phyloP scores from a whole-genome alignment of 192 early-diverging fungal species.

The Lunasporangiospora selenospora region DNA sequence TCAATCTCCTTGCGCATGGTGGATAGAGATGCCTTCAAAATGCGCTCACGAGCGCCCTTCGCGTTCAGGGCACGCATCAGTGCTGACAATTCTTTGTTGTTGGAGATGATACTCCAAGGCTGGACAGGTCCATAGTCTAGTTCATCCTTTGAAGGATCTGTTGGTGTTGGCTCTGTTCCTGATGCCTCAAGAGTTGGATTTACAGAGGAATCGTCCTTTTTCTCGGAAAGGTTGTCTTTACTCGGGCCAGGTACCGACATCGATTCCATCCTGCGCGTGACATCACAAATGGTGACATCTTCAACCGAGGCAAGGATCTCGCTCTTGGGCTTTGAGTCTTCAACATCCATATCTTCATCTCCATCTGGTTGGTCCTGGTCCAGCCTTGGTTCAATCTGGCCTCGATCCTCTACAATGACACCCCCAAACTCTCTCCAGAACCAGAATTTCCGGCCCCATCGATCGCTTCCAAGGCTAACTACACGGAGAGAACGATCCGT shows the following conservation, averaged over 20 bases:
- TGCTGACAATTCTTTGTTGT: constrained; percentile 29
- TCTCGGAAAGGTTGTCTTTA: constrained; percentile 3
- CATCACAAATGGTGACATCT: constrained; percentile 20
- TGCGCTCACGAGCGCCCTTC: constrained; percentile 29
- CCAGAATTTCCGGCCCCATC: constrained; percentile 48
- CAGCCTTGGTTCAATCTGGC: constrained; percentile 14
- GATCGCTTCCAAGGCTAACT: constrained; percentile 33
- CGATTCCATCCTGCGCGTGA: constrained; percentile 30
- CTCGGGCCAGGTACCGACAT: constrained; percentile 28
- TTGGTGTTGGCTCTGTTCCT: background rate
- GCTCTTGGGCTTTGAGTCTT: background rate
- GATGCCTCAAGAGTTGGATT: background rate
- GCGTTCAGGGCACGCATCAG: constrained; percentile 33
- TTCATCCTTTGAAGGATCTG: constrained; percentile 11
- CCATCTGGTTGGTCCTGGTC: background rate
- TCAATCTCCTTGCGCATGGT: constrained; percentile 43
- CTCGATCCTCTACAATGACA: constrained; percentile 39
- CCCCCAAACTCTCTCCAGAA: constrained; percentile 47
- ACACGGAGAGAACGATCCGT: constrained; percentile 30
- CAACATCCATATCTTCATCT: background rate
- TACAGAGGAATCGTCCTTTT: constrained; percentile 17
- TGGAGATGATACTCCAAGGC: constrained; percentile 40
- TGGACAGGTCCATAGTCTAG: constrained; percentile 39
- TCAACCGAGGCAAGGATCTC: background rate
- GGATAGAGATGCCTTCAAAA: constrained; percentile 27